These are phyloP conservation scores for Botrytis medusae DNA, from an alignment of 2,329 filamentous ascomycete genomes.

Conservation along the genomic window DNA sequence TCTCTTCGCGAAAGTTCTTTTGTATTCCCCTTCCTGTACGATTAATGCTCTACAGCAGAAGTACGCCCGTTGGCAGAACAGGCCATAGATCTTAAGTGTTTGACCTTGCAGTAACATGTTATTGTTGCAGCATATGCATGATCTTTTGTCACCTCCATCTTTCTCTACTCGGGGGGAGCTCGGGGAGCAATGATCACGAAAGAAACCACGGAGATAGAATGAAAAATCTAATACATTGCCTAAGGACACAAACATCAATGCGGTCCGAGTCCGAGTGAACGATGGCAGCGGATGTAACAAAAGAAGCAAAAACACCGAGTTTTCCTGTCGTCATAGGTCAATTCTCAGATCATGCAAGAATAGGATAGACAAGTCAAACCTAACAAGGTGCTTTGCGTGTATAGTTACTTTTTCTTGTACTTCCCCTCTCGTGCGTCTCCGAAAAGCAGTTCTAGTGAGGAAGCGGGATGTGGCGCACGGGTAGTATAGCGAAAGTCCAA, in stretches of 20 bases:
- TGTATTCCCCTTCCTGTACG: slow-evolving; percentile 2
- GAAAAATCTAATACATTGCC: neutral
- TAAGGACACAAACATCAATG: slow-evolving; percentile 1
- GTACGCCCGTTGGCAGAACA: neutral
- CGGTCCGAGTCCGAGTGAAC: neutral
- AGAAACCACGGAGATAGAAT: neutral
- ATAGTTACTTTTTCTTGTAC: neutral
- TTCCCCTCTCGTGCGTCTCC: neutral
- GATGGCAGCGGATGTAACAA: slow-evolving; percentile 5
- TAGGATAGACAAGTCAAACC: neutral
- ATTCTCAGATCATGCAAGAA: slow-evolving; percentile 2
- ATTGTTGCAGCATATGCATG: slow-evolving; percentile 3
- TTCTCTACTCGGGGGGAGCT: too few species aligned
- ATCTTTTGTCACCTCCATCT: neutral
- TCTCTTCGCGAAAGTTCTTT: slow-evolving; percentile 14
- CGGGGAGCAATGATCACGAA: neutral
- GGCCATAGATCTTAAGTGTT: slow-evolving; percentile 1
- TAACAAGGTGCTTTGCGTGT: neutral
- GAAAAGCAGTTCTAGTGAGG: slow-evolving; percentile 1
- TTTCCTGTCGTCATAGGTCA: neutral
- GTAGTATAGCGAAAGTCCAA: neutral
- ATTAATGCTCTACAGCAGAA: slow-evolving; percentile 2
- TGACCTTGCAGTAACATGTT: neutral
- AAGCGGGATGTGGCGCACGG: slow-evolving; percentile 1
- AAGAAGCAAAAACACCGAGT: neutral